Percentiles rank a stretch among this genome's conserved stretches.
These are phyloP conservation scores for Kwoniella shivajii DNA, from an alignment of 1,284 basidiomycete species.

Conservation along the genomic window DNA sequence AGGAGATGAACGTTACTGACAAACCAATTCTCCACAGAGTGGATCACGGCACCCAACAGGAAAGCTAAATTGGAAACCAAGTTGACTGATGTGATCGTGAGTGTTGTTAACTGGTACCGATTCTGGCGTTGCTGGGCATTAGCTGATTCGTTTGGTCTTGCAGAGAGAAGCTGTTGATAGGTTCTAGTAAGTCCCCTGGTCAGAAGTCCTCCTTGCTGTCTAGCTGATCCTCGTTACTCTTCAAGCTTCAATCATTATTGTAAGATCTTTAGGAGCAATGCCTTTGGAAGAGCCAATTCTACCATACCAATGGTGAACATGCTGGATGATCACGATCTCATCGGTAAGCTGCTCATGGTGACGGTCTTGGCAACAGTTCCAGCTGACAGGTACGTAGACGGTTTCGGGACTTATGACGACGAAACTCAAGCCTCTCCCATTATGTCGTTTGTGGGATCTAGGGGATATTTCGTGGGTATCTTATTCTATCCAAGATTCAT, in stretches of 20 bases:
- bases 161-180: conserved; percentile 72
- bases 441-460: conserved; percentile 67
- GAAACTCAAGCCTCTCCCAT: conserved; percentile 76
- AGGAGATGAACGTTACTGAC: too few relatives aligned
- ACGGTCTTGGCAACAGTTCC: background rate
- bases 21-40: conserved; percentile 55
- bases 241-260: conserved; percentile 85
- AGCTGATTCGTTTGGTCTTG: background rate
- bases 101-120: background rate
- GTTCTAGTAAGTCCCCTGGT: conserved; percentile 51
- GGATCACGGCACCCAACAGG: conserved; percentile 70
- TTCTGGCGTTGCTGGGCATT: too few relatives aligned
- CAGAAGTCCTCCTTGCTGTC: background rate
- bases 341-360: conserved; percentile 56
- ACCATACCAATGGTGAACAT: conserved; percentile 73
- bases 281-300: conserved; percentile 88
- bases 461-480: conserved; percentile 69
- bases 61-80: conserved; percentile 66
- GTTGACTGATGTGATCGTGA: conserved; percentile 71
- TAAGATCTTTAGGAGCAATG: conserved; percentile 78
- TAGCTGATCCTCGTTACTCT: background rate
- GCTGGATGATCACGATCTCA: conserved; percentile 68
- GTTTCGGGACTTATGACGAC: conserved; percentile 81
- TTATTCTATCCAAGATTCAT: background rate
- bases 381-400: conserved; percentile 56